Evolutionary conservation across 768 basidiomycete genomes (phyloP).

Genomic region (Crepidotus variabilis): DNA sequence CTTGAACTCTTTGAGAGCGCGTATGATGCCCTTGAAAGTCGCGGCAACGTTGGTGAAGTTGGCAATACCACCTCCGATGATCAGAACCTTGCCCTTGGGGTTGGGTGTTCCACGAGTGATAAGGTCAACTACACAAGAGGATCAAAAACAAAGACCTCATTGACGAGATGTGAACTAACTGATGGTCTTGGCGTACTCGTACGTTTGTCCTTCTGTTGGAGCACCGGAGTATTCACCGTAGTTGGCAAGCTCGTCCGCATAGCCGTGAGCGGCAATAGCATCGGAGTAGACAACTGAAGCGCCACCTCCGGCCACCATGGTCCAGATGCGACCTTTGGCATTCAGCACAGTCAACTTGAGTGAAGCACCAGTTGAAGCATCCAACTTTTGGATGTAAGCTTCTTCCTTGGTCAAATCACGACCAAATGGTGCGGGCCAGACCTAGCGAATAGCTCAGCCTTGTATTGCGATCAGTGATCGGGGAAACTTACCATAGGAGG

Average conservation of each 20-base stretch:
- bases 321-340: conserved; percentile 94
- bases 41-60: conserved; percentile 99
- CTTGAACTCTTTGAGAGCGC: conserved; percentile 92
- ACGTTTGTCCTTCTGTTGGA: conserved; percentile 96
- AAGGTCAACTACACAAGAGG: conserved; percentile 62
- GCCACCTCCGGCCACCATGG: conserved; percentile 99
- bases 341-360: conserved; percentile 98
- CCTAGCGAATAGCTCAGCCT: conserved; percentile 27
- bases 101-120: conserved; percentile 87
- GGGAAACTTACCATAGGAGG: conserved; percentile 79
- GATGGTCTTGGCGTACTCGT: conserved; percentile 99
- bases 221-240: conserved; percentile 99
- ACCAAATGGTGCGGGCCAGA: conserved; percentile 93
- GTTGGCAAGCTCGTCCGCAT: conserved; percentile 96
- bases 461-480: neutral
- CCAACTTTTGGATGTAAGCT: conserved; percentile 98
- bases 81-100: conserved; percentile 93
- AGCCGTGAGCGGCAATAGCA: conserved; percentile 89
- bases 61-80: conserved; percentile 99
- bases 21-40: conserved; percentile 99
- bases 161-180: conserved; percentile 40
- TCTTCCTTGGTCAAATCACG: conserved; percentile 98
- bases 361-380: conserved; percentile 94
- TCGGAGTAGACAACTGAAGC: conserved; percentile 66
- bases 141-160: conserved; percentile 4